phyloP scores from a whole-genome alignment of 805 yeast species.

The Geotrichum ghanense region DNA sequence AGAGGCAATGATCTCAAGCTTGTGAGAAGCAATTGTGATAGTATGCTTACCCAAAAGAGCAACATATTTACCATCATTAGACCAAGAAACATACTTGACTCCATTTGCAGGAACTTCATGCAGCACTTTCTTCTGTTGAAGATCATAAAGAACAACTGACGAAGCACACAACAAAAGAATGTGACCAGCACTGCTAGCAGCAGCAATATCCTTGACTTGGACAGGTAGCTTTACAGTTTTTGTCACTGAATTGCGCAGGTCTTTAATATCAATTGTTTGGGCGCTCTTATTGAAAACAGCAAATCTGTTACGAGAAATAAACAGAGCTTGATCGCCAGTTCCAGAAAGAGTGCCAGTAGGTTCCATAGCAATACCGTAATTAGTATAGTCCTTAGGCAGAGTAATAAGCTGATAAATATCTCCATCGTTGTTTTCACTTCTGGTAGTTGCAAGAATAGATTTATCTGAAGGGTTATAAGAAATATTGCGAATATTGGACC shows the following conservation, averaged over 20 bases:
- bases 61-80: slow-evolving; percentile 72
- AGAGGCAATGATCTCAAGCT: slow-evolving; percentile 61
- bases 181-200: slow-evolving; percentile 69
- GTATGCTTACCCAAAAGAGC: slow-evolving; percentile 90
- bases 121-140: slow-evolving; percentile 77
- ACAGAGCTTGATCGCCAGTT: slow-evolving; percentile 73
- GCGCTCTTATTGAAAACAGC: slow-evolving; percentile 60
- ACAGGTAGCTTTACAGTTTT: slow-evolving; percentile 52
- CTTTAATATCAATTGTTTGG: slow-evolving; percentile 69
- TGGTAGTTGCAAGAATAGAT: slow-evolving; percentile 71
- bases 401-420: slow-evolving; percentile 62
- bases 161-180: slow-evolving; percentile 63
- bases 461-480: slow-evolving; percentile 91
- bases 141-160: slow-evolving; percentile 74
- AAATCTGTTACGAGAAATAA: slow-evolving; percentile 91
- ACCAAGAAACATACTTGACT: slow-evolving; percentile 85
- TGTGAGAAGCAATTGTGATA: slow-evolving; percentile 71
- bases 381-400: slow-evolving; percentile 53
- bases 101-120: slow-evolving; percentile 59
- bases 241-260: slow-evolving; percentile 69
- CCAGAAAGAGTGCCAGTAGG: slow-evolving; percentile 75
- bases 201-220: slow-evolving; percentile 52
- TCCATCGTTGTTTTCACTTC: slow-evolving; percentile 35
- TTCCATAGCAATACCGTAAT: slow-evolving; percentile 85
- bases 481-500: slow-evolving; percentile 75